Evolutionary conservation across 805 yeast genomes (phyloP).

Genomic region (Saccharomycopsis schoenii): DNA sequence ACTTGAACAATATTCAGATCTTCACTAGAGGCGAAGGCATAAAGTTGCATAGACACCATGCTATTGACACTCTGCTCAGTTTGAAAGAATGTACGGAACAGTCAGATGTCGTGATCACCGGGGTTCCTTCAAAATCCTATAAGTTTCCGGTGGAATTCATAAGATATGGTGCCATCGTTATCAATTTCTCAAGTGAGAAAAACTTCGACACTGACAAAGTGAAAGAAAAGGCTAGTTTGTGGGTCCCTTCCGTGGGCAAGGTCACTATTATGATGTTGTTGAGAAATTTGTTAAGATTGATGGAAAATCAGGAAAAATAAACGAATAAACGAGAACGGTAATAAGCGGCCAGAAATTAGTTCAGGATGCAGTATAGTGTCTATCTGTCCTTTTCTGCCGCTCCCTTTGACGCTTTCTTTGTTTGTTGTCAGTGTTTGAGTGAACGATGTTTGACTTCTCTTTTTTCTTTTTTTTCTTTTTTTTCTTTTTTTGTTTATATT

Average conservation of each 20-base stretch:
- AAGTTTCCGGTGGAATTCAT: conserved; percentile 78
- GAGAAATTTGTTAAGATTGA: conserved; percentile 76
- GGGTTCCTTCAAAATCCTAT: conserved; percentile 79
- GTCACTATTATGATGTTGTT: conserved; percentile 92
- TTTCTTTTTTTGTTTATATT: too few species aligned
- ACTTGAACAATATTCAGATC: conserved; percentile 75
- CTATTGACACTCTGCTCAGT: conserved; percentile 42
- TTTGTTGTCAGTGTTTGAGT: too few species aligned
- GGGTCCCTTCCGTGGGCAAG: conserved; percentile 93
- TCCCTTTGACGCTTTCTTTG: too few species aligned
- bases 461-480: too few species aligned
- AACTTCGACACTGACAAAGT: conserved; percentile 70
- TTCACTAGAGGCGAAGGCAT: conserved; percentile 93
- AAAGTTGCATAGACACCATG: conserved; percentile 72
- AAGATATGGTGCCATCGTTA: conserved; percentile 80
- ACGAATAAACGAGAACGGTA: too few species aligned
- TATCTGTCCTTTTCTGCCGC: too few species aligned
- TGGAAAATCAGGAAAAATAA: conserved; percentile 43
- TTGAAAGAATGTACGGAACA: conserved; percentile 56
- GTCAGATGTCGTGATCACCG: conserved; percentile 92
- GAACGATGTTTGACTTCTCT: too few species aligned
- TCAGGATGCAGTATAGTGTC: too few species aligned
- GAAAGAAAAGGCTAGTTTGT: conserved; percentile 77
- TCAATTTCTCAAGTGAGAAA: conserved; percentile 82
- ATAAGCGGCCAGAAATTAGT: too few species aligned